Percentiles rank a stretch among this genome's conserved stretches.
Conservation (phyloP, 306 rosid genomes). For the Hippophae gyantsensis region DNA sequence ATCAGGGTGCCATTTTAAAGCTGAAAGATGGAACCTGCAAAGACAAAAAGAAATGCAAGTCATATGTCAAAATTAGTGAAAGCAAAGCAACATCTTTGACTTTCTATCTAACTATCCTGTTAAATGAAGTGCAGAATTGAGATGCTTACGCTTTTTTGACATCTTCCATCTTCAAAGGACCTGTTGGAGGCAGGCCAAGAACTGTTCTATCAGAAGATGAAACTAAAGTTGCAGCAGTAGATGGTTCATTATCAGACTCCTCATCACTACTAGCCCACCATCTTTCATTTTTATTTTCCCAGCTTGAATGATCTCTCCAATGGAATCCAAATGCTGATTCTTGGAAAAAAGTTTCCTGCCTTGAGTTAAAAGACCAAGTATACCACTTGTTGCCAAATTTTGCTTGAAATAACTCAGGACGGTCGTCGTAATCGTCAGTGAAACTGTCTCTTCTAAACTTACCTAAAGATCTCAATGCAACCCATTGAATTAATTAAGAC, state of each 20-base stretch:
- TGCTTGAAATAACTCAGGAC: conserved; percentile 45
- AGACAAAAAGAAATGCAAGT: conserved; percentile 1
- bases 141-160: conserved; percentile 81
- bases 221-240: conserved; percentile 21
- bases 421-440: conserved; percentile 30
- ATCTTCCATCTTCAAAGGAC: conserved; percentile 73
- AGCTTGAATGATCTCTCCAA: conserved; percentile 44
- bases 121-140: not conserved
- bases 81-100: not conserved
- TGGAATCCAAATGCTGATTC: conserved; percentile 47
- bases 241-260: conserved; percentile 43
- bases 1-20: conserved; percentile 96
- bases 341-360: conserved; percentile 27
- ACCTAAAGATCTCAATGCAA: conserved; percentile 22
- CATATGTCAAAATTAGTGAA: not conserved
- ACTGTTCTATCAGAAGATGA: conserved; percentile 51
- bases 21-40: conserved; percentile 67
- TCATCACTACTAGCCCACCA: conserved; percentile 47
- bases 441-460: conserved; percentile 27
- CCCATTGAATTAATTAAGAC: not conserved
- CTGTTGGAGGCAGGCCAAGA: conserved; percentile 74
- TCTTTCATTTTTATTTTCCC: conserved; percentile 31
- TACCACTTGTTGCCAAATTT: conserved; percentile 48
- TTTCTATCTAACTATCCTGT: not conserved
- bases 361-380: conserved; percentile 47